Base-by-base conservation (phyloP, 2,329 filamentous ascomycete species). In the Trichophyton schoenleinii region DNA sequence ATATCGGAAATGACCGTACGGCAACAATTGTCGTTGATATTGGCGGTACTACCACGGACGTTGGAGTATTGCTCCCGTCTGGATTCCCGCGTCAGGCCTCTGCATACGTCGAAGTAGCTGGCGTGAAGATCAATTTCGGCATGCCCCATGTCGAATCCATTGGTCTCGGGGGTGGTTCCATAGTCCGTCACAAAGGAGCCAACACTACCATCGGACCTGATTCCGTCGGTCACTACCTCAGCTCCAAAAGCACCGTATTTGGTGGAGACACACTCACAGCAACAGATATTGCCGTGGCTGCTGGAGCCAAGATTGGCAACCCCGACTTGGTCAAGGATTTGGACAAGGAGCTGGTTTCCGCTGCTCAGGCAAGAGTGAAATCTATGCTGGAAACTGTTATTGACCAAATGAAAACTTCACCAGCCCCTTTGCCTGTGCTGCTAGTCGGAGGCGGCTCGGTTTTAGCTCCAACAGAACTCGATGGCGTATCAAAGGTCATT, bases 1-100 rank as follows among this genome's bases (percentile, higher is more conserved):
- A 58, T 4, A n/a, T 46, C 15, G 42, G 52, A 3, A 42, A 28
- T 15, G 59, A 63, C 25, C 60, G 60, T 22, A 63, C 64, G 9
- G 63, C 64, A 42, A 64, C 63, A 8, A 74, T 84, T 49, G 81
- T 83, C 0, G 76, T 84, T 1, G 83, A 85, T 65, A 78, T 85
- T 31, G 83, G 83, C 6, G 83, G 83, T 15, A 85, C 83, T 0
- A 85, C 82, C 0, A 82, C 81, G 1, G 83, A 86, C 68, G 79
- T 84, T 7, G 82, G 82, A 28, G 75, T 81, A 0, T 69, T 86
- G 1, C 72, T 84, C 0, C 78, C 81, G 0, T 83, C 79, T 1
- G 83, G 83, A 0, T 84, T 84, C 55, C 83, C 83, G 0, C 76
- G 82, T 20, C 82, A 84, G 64, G 81, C 83, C 2, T 77, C 81